Evolutionary conservation across 805 yeast genomes (phyloP), one percentile per base, ranked within the genome.

Genomic region (Starmera quercuum): DNA sequence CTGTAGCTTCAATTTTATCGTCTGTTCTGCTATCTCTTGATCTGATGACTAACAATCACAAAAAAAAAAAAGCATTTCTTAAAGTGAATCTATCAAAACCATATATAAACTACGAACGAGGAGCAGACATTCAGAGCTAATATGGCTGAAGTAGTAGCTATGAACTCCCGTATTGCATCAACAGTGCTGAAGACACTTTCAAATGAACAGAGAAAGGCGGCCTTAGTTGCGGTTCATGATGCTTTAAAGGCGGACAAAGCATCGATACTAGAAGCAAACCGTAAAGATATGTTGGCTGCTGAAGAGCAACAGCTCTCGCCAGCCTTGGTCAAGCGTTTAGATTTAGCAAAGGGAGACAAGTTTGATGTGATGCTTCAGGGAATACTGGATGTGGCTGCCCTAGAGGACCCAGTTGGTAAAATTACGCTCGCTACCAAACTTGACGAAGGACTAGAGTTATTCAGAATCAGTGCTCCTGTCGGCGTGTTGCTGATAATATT

Each of bases 311-410:
- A 75, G 6, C 60, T 90, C 21, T 67, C 92, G 1, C 58, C 77
- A 0, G 73, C 97, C 2, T 63, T 92, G 46, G 64, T 88, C 33
- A 88, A 85, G 53, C 70, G 99, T 46, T 66, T 92, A 12, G 97
- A 94, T 54, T 65, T 92, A 26, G 71, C 83, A 30, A 75, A 71
- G 41, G 77, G 80, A 34, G 96, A 83, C 38, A 92, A 94, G 58
- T 92, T 75, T 51, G 97, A 88, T 42, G 66, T 83, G 19, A 92
- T 92, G 99, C 72, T 90, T 33, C 92, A 87, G 54, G 99, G 99
- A 18, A 78, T 92, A 12, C 64, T 82, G 30, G 98, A 92, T 47
- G 98, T 92, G 14, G 92, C 95, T 2, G 71, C 71, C 3, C 68
- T 92, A 34, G 83, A 79, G 20, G 97, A 92, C 55, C 98, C 98